Base-by-base conservation (phyloP, 1,139 yeast genomes). In the Debaryomycetaceae sp. region DNA sequence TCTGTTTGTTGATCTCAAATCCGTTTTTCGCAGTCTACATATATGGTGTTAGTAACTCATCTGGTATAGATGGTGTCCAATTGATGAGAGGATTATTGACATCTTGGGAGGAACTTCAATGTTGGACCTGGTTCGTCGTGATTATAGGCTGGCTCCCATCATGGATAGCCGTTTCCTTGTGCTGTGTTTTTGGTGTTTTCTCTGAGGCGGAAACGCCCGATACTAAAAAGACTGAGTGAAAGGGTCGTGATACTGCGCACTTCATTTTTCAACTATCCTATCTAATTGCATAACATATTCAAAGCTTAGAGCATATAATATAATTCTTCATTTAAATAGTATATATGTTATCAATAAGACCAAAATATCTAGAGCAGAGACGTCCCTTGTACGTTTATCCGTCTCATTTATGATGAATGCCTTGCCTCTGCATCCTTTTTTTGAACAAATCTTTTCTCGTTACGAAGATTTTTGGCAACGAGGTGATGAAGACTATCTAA, bases 71-170 rank as follows among this genome's bases (percentile, higher is more conserved):
- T 8, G 61, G 76, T 1, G 58, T 73, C 3, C 56, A 61, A 17
- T 45, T 84, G 36, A 62, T 77, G 50, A 58, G 61, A 24, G 79
- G 81, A 1, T 65, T 87, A 18, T 59, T 81, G 13, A 68, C 76
- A 19, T 79, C 89, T 1, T 87, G 92, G 86, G 58, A 68, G 29
- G 79, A 82, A 30, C 65, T 87, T 41, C 87, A 84, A 47, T 83
- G 87, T 46, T 88, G 96, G 94, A 87, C 96, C 0, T 88, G 96
- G 95, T 75, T 78, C 43, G 77, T 87, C 16, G 61, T 89, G 4
- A 70, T 81, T 37, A 67, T 84, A 32, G 84, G 89, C 0, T 89
- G 96, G 96, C 64, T 83, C 37, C 95, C 97, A 1, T 74, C 81
- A 2, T 91, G 98, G 98, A 41, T 80, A 2, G 61, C 76, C 17